Conservation (phyloP, 768 basidiomycete genomes). For the Psilocybe sp. region DNA sequence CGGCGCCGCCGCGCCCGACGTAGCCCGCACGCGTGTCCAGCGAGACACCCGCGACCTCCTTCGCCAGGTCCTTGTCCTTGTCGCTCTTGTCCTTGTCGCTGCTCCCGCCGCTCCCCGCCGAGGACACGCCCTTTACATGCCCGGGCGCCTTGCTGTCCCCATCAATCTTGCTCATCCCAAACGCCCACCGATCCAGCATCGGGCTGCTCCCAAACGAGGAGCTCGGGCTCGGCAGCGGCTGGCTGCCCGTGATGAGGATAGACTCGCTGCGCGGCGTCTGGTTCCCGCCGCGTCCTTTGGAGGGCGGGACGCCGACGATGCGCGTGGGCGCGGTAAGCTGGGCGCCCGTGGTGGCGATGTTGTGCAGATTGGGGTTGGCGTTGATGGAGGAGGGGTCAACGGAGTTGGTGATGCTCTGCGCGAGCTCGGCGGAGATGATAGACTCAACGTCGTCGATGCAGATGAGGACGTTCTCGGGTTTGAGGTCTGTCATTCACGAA, state of each 20-base stretch:
- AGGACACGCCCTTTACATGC: no score
- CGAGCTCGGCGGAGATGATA: slow-evolving; percentile 84
- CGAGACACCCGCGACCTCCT: slow-evolving; percentile 38
- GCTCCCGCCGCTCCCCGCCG: no score
- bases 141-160: slow-evolving; percentile 25
- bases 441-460: slow-evolving; percentile 95
- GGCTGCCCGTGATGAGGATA: slow-evolving; percentile 85
- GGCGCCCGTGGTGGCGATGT: slow-evolving; percentile 7
- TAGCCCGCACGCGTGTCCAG: slow-evolving; percentile 30
- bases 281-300: slow-evolving; percentile 91
- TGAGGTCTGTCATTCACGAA: slow-evolving; percentile 63
- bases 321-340: slow-evolving; percentile 53
- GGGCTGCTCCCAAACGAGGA: slow-evolving; percentile 70
- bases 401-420: not conserved
- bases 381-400: slow-evolving; percentile 1
- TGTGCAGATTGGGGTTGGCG: not conserved
- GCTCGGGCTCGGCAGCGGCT: slow-evolving; percentile 86
- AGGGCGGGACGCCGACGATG: slow-evolving; percentile 90
- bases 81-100: slow-evolving; percentile 1
- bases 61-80: slow-evolving; percentile 24
- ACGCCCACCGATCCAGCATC: slow-evolving; percentile 80
- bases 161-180: slow-evolving; percentile 91
- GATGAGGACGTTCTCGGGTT: slow-evolving; percentile 97
- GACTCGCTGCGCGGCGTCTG: slow-evolving; percentile 87
- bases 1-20: slow-evolving; percentile 21